These are phyloP conservation scores for Fusarium sterilihyphosum DNA, from an alignment of 2,329 filamentous ascomycete genomes.

Conservation along the genomic window DNA sequence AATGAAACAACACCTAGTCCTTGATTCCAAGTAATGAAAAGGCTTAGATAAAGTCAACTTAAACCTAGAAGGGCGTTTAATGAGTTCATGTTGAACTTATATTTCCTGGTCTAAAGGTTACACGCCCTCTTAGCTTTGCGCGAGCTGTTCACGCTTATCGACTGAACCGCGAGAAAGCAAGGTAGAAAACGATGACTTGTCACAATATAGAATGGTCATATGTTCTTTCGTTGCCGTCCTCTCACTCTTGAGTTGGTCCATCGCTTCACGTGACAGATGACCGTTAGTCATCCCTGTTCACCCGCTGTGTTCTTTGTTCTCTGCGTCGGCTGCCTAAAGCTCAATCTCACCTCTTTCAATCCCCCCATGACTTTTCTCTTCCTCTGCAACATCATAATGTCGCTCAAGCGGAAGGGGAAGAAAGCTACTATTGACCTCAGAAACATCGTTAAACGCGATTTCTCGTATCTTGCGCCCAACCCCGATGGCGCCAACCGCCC, in stretches of 20 bases:
- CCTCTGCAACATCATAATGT: neutral
- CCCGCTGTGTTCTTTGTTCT: neutral
- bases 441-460: slow-evolving; percentile 63
- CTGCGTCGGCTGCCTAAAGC: neutral
- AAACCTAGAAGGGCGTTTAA: too few relatives aligned
- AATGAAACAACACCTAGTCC: too few relatives aligned
- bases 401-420: neutral
- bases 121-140: neutral
- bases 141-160: accelerated
- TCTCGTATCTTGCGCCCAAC: slow-evolving; percentile 85
- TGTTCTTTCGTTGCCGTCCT: accelerated
- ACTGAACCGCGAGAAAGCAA: too few relatives aligned
- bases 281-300: neutral
- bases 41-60: too few relatives aligned
- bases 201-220: neutral
- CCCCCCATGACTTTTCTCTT: too few relatives aligned
- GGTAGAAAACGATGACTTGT: neutral
- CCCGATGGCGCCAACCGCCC: slow-evolving; percentile 87
- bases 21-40: too few relatives aligned
- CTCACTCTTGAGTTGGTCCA: accelerated
- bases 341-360: neutral
- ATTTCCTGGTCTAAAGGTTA: too few relatives aligned
- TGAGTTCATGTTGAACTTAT: neutral
- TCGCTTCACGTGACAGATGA: neutral
- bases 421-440: neutral